Conservation (phyloP, 2,329 filamentous ascomycete genomes). For the Grosmannia clavigera region DNA sequence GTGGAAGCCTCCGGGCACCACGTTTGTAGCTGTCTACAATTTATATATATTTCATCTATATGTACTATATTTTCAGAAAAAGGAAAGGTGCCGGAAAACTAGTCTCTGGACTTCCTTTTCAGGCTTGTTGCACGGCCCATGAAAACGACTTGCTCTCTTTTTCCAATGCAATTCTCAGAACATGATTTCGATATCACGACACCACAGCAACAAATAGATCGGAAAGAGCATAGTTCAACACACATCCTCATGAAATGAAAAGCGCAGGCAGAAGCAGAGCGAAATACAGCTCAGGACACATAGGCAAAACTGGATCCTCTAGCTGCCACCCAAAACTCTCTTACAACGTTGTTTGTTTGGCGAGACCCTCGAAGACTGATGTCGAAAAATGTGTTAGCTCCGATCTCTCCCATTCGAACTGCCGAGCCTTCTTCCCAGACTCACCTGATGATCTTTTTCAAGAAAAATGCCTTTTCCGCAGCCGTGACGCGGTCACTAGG, state of each 20-base stretch:
- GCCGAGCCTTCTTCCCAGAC: conserved; percentile 13
- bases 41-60: not conserved
- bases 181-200: not conserved
- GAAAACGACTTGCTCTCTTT: not conserved
- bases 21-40: not conserved
- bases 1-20: not conserved
- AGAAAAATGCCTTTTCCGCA: conserved; percentile 49
- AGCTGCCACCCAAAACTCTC: conserved; percentile 62
- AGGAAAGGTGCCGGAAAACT: not conserved
- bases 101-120: not conserved
- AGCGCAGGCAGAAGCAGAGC: not conserved
- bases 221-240: not conserved
- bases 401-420: not conserved
- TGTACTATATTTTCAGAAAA: not conserved
- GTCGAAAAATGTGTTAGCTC: not conserved
- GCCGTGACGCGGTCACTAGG: conserved; percentile 45
- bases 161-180: not conserved
- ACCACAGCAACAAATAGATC: not conserved
- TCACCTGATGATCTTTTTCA: conserved; percentile 54
- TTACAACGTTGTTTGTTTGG: conserved; percentile 53
- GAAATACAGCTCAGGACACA: conserved; percentile 25
- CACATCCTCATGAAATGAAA: not conserved
- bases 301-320: conserved; percentile 50
- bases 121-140: not conserved
- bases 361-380: conserved; percentile 50